Evolutionary conservation across 306 rosid species (phyloP), one percentile per base, ranked within the genome.

Genomic region (Prunus armeniaca): DNA sequence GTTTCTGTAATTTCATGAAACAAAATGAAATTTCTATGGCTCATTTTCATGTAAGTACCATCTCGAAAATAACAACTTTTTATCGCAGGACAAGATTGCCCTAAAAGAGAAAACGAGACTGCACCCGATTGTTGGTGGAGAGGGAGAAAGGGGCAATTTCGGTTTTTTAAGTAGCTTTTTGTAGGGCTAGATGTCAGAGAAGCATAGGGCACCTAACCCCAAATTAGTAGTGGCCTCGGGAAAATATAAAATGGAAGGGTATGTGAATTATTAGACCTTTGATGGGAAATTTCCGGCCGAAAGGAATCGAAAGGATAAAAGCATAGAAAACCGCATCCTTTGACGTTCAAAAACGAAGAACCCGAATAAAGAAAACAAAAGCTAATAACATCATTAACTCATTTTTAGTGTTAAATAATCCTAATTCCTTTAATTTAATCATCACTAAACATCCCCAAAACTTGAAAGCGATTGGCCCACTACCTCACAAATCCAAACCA

Each of bases 241-340:
- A 73, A 65, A 25, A 30, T 73, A 62, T 54, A 73, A 67, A 83
- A 9, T 47, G 30, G 55, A 30, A 27, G 13, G 12, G 2, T 3
- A 18, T 2, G 57, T 12, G 74, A 20, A 77, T 67, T 60, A 78
- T 45, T 65, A 54, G 61, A 67, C 55, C 64, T 63, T 30, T 18
- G 19, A 49, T 56, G 64, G 57, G 71, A 79, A 38, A 6, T 38
- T 51, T 78, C 70, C 54, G 51, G 80, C 78, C 67, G 19, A 72
- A 74, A 54, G 58, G 43, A 7, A 38, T 75, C 62, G 19, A 72
- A 74, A 46, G 58, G 43, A 6, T 1, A 68, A 75, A 30, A 17
- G 71, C 75, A 79, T 71, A 6, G 78, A 71, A 76, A 67, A 67
- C 41, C 83, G 67, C 78, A 75, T 65, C 75, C 55, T 15, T 65